A percentile compares a stretch with the other conserved stretches of the same genome.
phyloP scores from a whole-genome alignment of 805 yeast genomes.

The Yamadazyma tumulicola region DNA sequence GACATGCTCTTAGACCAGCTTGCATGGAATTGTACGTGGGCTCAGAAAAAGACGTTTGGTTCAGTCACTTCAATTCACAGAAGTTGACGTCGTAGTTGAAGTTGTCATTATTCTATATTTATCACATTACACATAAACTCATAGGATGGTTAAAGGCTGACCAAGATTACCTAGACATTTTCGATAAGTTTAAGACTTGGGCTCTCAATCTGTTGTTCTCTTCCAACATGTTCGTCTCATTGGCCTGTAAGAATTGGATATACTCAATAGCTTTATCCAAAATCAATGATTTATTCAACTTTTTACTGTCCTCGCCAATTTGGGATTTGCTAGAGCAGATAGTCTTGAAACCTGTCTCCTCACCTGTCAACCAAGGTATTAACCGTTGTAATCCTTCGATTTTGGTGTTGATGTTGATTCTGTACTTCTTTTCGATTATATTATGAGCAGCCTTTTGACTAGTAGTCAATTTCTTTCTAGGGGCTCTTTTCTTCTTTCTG shows the following conservation, averaged over 20 bases:
- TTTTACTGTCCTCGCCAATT: conserved; percentile 12
- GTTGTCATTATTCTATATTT: conserved; percentile 5
- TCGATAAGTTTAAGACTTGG: conserved; percentile 4
- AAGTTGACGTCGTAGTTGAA: no score
- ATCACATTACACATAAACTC: conserved; percentile 6
- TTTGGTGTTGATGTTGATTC: conserved; percentile 69
- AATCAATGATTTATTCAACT: conserved; percentile 63
- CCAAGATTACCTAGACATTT: neutral
- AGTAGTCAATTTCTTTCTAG: conserved; percentile 52
- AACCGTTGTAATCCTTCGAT: conserved; percentile 64
- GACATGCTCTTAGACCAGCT: no score
- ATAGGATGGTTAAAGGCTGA: neutral
- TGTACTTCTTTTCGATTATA: conserved; percentile 66
- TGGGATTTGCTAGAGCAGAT: conserved; percentile 5
- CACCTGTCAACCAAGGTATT: conserved; percentile 65
- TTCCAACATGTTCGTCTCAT: conserved; percentile 27
- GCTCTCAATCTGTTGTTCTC: conserved; percentile 8
- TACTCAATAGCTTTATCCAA: conserved; percentile 67
- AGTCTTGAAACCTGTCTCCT: conserved; percentile 59
- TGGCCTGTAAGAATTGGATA: conserved; percentile 49
- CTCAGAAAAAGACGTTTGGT: no score
- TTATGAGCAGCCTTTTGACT: conserved; percentile 71
- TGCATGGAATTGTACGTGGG: no score
- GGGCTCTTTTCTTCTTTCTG: conserved; percentile 36
- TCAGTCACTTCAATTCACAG: no score